A percentile compares a stretch with the other conserved stretches of the same genome.
Evolutionary conservation across 805 yeast species (phyloP).

Genomic region (Ogataea haglerorum): DNA sequence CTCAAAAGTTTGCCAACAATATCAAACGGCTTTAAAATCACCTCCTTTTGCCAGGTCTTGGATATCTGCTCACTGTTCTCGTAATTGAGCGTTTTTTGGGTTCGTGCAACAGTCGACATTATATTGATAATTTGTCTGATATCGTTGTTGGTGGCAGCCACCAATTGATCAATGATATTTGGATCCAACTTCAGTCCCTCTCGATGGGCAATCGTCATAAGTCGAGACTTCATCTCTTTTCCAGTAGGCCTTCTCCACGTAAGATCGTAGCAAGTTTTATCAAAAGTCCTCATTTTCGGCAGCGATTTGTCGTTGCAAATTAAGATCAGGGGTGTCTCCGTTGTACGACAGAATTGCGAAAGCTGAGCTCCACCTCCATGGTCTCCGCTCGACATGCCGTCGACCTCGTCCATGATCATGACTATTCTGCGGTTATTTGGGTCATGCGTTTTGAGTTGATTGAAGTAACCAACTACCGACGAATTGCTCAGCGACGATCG

Average conservation of each 20-base stretch:
- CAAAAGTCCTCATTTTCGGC: constrained; percentile 97
- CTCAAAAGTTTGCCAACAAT: constrained; percentile 66
- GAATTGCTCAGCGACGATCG: constrained; percentile 74
- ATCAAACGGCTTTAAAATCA: constrained; percentile 90
- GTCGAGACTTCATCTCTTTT: constrained; percentile 71
- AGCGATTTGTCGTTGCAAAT: constrained; percentile 90
- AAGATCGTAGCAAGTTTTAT: constrained; percentile 71
- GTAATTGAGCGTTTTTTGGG: constrained; percentile 60
- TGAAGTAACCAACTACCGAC: constrained; percentile 77
- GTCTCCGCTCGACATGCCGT: constrained; percentile 99
- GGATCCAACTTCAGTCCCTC: constrained; percentile 82
- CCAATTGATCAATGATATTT: constrained; percentile 75
- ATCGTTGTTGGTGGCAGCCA: constrained; percentile 82
- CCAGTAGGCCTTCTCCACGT: constrained; percentile 90
- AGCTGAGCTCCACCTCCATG: constrained; percentile 97
- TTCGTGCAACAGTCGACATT: constrained; percentile 77
- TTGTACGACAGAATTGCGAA: constrained; percentile 79
- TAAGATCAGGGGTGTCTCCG: constrained; percentile 85
- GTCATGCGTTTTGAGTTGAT: constrained; percentile 26
- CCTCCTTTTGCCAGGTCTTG: constrained; percentile 81
- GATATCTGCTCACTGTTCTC: constrained; percentile 62
- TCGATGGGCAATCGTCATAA: constrained; percentile 85
- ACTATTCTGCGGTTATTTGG: constrained; percentile 55
- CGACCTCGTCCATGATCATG: constrained; percentile 97
- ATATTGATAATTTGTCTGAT: constrained; percentile 91